Evolutionary conservation across 2,329 filamentous ascomycete species (phyloP), one percentile per base, ranked within the genome.

Genomic region (Teratosphaeria zuluensis): DNA sequence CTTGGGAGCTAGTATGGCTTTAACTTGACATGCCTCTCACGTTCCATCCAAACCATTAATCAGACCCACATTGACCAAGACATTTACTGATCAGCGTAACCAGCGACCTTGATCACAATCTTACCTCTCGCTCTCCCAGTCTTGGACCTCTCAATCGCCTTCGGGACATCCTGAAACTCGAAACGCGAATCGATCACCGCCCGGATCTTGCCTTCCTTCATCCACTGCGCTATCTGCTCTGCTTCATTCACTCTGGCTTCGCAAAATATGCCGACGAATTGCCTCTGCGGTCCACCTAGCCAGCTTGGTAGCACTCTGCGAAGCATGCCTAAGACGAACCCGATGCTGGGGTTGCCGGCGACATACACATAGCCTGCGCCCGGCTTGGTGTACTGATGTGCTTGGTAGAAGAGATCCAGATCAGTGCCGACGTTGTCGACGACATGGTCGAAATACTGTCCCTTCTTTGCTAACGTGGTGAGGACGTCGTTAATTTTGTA

Each of bases 361-460:
- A 71, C 64, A 8, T 54, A 54, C 1, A 70, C 75, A 64, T 79
- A 87, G 38, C 72, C 74, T n/a, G 80, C 82, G 0, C 68, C 68
- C 0, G 76, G 74, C 1, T 75, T 64, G 24, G 84, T 71, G 64
- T 80, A 87, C 2, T 74, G 64, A 61, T 83, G 77, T 4, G 76
- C 76, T 19, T 78, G 73, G 56, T 74, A 78, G 69, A 84, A 85
- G 21, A 87, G 69, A 16, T 77, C 71, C 1, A 69, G 62, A 0
- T 81, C 79, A 2, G 70, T 60, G 2, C 80, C 81, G 24, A 86
- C 78, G 66, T 84, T 84, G 70, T 87, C 84, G 5, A 87, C 75
- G 0, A 81, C 75, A 33, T 82, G 74, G 53, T 77, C 73, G 69
- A 80, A 86, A 0, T 79, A 72, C 3, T 70, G 72, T 0, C 80